Percentiles rank a stretch among this genome's conserved stretches.
These are phyloP conservation scores for Iberis amara DNA, from an alignment of 441 rosid genomes.

Conservation along the genomic window DNA sequence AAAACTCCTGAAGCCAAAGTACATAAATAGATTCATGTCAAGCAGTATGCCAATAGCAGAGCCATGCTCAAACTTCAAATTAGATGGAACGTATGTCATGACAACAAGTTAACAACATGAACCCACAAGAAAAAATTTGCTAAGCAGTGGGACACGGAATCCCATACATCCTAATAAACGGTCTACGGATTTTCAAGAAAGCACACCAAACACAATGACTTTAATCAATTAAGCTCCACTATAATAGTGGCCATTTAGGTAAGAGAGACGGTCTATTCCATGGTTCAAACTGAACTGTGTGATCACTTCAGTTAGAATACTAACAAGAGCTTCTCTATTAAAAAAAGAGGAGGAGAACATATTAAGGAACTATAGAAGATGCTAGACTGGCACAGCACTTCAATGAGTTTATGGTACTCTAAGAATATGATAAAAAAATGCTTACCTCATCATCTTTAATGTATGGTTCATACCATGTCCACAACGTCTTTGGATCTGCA, in stretches of 20 bases:
- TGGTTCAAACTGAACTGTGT: neutral
- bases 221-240: neutral
- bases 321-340: neutral
- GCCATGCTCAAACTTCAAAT: slow-evolving; percentile 6
- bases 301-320: no score
- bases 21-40: slow-evolving; percentile 9
- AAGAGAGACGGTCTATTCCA: neutral
- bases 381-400: slow-evolving; percentile 9
- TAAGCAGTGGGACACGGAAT: slow-evolving; percentile 3
- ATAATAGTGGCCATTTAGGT: slow-evolving; percentile 2
- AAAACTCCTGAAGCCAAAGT: slow-evolving; percentile 64
- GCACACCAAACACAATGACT: slow-evolving; percentile 5
- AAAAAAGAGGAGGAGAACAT: neutral
- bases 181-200: neutral
- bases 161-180: neutral
- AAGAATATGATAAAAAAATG: neutral
- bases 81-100: neutral
- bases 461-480: slow-evolving; percentile 93
- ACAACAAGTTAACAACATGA: slow-evolving; percentile 3
- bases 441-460: slow-evolving; percentile 89
- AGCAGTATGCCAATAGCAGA: slow-evolving; percentile 7
- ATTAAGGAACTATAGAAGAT: neutral
- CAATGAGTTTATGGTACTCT: slow-evolving; percentile 2
- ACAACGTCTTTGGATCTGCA: slow-evolving; percentile 82
- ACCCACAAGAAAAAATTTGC: neutral